Evolutionary conservation across 2,329 filamentous ascomycete species (phyloP), one percentile per base, ranked within the genome.

Genomic region (Graphilbum ipis-grandicollis): DNA sequence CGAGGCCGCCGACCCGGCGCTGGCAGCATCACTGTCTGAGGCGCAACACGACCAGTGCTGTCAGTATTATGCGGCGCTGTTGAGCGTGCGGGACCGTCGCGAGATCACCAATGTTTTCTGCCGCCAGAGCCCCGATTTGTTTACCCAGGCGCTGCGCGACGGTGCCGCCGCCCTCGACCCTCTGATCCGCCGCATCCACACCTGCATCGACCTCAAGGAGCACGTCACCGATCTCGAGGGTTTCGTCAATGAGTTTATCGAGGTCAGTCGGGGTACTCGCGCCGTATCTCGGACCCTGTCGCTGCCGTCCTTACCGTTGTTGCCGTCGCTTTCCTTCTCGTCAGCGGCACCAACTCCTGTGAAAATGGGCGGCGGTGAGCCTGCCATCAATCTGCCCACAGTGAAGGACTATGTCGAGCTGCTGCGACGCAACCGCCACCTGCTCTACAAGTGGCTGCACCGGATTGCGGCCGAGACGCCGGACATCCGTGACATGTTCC

Each of bases 331-430:
- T n/a, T n/a, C n/a, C n/a, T n/a, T n/a, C n/a, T n/a, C n/a, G n/a
- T n/a, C n/a, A n/a, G n/a, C n/a, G n/a, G n/a, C n/a, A n/a, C n/a
- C n/a, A n/a, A n/a, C n/a, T n/a, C n/a, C 6, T 10, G 21, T 10
- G 28, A 34, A 4, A 19, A n/a, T 17, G 63, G 21, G n/a, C 21
- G 21, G 21, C 21, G n/a, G n/a, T n/a, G n/a, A n/a, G n/a, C n/a
- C n/a, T n/a, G n/a, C n/a, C n/a, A n/a, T n/a, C n/a, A 23, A 23
- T 10, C 47, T 57, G 31, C 71, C 79, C 0, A 73, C 68, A 0
- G 76, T 85, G 1, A 72, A 80, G 43, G 79, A 86, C 47, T 88
- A 76, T 43, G 74, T 84, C 9, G 55, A 64, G 13, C 55, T 88
- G 1, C 56, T 86, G 13, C 66, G 67, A 43, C 69, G 70, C 37